phyloP scores from a whole-genome alignment of 208 protist genomes.

The Trichomonas vaginalis region DNA sequence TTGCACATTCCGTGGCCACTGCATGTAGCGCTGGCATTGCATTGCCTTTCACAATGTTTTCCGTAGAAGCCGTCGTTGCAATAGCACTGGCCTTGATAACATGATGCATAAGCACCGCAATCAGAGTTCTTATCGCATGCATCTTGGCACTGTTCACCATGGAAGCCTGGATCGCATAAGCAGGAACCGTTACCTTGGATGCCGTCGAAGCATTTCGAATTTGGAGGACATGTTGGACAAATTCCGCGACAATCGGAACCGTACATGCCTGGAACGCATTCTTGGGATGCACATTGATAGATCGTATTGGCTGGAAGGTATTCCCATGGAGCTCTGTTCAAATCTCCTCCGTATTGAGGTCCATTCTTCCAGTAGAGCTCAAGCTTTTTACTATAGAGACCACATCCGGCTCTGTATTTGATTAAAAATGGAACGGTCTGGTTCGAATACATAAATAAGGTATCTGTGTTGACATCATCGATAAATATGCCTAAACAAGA shows the following conservation, averaged over 20 bases:
- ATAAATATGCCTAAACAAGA: not conserved
- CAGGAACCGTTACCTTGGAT: not conserved
- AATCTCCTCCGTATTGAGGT: not conserved
- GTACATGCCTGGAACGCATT: not conserved
- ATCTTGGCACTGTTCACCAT: not conserved
- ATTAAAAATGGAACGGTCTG: not conserved
- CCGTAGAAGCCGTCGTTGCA: not conserved
- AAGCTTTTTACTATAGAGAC: not conserved
- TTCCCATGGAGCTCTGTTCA: not conserved
- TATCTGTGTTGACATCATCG: not conserved
- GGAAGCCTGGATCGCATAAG: not conserved
- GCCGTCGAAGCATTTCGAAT: not conserved
- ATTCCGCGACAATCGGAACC: not conserved
- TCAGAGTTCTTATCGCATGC: not conserved
- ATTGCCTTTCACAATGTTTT: not conserved
- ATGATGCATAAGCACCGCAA: not conserved
- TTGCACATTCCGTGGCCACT: not conserved
- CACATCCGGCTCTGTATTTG: not conserved
- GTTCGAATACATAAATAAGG: not conserved
- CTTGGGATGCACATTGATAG: not conserved
- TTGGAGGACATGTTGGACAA: not conserved
- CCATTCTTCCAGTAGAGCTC: not conserved
- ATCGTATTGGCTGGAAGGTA: not conserved
- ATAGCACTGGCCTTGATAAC: not conserved
- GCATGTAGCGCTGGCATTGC: not conserved